Evolutionary conservation across 169 alveolate genomes (phyloP).

Genomic region (Plasmodium inui): DNA sequence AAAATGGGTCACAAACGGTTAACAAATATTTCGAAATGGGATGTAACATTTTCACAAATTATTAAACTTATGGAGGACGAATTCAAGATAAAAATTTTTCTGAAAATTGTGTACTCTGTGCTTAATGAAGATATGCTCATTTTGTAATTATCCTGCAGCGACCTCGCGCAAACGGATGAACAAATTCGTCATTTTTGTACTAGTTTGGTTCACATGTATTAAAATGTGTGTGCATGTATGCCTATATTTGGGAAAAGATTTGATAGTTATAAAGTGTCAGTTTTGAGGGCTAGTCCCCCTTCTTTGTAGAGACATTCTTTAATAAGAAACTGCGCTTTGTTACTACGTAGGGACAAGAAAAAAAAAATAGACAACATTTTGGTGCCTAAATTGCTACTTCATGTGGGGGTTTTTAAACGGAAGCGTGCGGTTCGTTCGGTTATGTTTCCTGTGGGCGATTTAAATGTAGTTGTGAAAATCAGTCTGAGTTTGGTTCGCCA

Average conservation of each 20-base stretch:
- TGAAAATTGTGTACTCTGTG: slow-evolving; percentile 42
- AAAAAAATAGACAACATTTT: not conserved
- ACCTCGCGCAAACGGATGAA: not conserved
- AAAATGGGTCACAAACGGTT: slow-evolving; percentile 11
- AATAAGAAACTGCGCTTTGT: not conserved
- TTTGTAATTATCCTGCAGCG: slow-evolving; percentile 11
- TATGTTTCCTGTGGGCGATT: not conserved
- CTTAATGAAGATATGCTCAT: slow-evolving; percentile 67
- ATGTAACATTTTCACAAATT: slow-evolving; percentile 24
- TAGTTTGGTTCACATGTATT: not conserved
- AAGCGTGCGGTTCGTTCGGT: not conserved
- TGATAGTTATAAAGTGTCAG: not conserved
- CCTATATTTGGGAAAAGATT: not conserved
- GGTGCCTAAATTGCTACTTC: not conserved
- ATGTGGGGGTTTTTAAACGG: not conserved
- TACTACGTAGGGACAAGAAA: not conserved
- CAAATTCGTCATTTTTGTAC: not conserved
- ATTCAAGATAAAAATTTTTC: slow-evolving; percentile 40
- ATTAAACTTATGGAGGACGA: slow-evolving; percentile 42
- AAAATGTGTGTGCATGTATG: not conserved
- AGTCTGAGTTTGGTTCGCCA: not conserved
- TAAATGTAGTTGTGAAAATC: not conserved
- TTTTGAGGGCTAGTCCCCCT: not conserved
- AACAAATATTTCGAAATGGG: not conserved
- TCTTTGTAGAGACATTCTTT: not conserved